phyloP scores from a whole-genome alignment of 2,329 filamentous ascomycete species.

The Ampelomyces quisqualis region DNA sequence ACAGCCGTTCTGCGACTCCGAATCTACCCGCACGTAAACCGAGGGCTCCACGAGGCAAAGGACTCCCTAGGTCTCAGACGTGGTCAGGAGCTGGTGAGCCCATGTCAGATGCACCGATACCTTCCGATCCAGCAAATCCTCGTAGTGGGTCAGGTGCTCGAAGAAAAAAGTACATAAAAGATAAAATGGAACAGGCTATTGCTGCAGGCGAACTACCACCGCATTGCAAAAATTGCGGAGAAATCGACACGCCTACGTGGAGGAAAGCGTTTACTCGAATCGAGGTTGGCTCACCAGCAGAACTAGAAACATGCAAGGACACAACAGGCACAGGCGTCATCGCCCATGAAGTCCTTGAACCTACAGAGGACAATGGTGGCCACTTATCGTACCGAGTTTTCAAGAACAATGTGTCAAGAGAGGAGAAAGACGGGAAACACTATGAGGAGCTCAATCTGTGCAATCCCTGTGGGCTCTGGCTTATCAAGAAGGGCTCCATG shows the following conservation, averaged over 20 bases:
- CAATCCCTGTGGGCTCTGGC: slow-evolving; percentile 95
- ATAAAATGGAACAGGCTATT: slow-evolving; percentile 60
- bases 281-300: slow-evolving; percentile 66
- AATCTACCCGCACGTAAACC: slow-evolving; percentile 18
- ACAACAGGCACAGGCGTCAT: slow-evolving; percentile 71
- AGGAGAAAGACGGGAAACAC: slow-evolving; percentile 58
- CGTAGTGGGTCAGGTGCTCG: slow-evolving; percentile 57
- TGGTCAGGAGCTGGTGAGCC: slow-evolving; percentile 40
- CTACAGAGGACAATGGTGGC: slow-evolving; percentile 57
- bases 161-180: slow-evolving; percentile 65
- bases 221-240: slow-evolving; percentile 89
- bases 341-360: slow-evolving; percentile 36
- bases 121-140: slow-evolving; percentile 22
- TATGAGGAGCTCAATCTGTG: slow-evolving; percentile 79
- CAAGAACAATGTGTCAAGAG: slow-evolving; percentile 69
- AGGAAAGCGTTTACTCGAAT: slow-evolving; percentile 86
- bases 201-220: slow-evolving; percentile 80
- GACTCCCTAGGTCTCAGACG: slow-evolving; percentile 40
- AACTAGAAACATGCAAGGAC: slow-evolving; percentile 63
- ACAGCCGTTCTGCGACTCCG: slow-evolving; percentile 29
- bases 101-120: slow-evolving; percentile 35
- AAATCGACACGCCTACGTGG: slow-evolving; percentile 96
- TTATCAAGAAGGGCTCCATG: slow-evolving; percentile 83
- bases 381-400: slow-evolving; percentile 70
- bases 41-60: slow-evolving; percentile 27